phyloP scores from a whole-genome alignment of 352 stramenopile genomes.

The Pseudoperonospora humuli region DNA sequence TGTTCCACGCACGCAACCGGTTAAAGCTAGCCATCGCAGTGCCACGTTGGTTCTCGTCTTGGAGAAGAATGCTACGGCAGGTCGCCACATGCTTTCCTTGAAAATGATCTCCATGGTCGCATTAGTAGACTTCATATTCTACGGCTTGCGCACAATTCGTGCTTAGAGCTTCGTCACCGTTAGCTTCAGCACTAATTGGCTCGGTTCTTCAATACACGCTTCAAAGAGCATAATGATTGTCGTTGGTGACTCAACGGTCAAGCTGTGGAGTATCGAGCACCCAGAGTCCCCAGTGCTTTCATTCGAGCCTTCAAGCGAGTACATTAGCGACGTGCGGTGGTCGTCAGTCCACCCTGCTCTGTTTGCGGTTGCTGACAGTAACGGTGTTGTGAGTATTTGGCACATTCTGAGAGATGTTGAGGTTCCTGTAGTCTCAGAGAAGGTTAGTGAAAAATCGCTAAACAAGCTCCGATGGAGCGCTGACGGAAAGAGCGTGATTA shows the following conservation, averaged over 20 bases:
- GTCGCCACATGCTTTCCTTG: no score
- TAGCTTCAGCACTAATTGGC: no score
- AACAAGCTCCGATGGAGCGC: conserved; percentile 81
- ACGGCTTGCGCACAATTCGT: no score
- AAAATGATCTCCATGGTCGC: no score
- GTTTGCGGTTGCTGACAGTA: conserved; percentile 78
- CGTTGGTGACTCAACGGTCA: conserved; percentile 87
- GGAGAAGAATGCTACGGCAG: no score
- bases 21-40: no score
- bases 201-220: no score
- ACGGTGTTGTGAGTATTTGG: conserved; percentile 67
- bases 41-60: no score
- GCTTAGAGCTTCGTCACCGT: no score
- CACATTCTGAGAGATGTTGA: conserved; percentile 84
- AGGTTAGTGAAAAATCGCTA: conserved; percentile 64
- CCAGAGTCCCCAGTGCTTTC: conserved; percentile 60
- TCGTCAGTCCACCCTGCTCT: conserved; percentile 68
- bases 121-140: no score
- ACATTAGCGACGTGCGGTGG: conserved; percentile 85
- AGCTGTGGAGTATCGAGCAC: conserved; percentile 80
- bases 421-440: conserved; percentile 51
- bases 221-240: no score
- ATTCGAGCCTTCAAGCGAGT: conserved; percentile 84
- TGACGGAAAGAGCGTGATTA: conserved; percentile 72
- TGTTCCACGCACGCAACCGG: no score